A percentile compares a stretch with the other conserved stretches of the same genome.
These are phyloP conservation scores for Plasmodium gallinaceum DNA, from an alignment of 169 alveolate genomes.

Conservation along the genomic window DNA sequence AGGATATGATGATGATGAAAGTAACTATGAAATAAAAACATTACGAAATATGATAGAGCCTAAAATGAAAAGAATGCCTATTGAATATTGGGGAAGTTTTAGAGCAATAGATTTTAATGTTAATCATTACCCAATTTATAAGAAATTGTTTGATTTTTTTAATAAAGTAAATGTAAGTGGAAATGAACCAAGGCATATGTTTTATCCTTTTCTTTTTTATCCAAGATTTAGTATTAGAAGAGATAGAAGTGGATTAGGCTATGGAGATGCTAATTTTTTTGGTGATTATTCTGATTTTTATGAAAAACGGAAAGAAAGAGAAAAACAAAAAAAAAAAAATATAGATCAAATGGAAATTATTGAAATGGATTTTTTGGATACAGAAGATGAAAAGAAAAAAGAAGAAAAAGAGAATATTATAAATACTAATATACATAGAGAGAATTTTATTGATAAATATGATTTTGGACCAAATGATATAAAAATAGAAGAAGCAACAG, in stretches of 20 bases:
- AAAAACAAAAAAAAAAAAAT: conserved; percentile 70
- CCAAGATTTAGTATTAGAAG: conserved; percentile 79
- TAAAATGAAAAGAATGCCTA: conserved; percentile 83
- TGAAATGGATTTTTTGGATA: background rate
- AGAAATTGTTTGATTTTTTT: conserved; percentile 79
- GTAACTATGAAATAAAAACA: conserved; percentile 80
- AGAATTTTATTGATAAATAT: conserved; percentile 48
- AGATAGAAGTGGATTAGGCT: conserved; percentile 83
- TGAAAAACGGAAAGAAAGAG: conserved; percentile 76
- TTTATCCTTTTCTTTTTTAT: conserved; percentile 80
- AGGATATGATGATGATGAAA: conserved; percentile 7
- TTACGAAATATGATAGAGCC: conserved; percentile 74
- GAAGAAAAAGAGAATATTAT: conserved; percentile 18
- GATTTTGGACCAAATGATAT: conserved; percentile 74
- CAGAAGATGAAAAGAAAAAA: background rate
- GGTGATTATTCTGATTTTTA: conserved; percentile 82
- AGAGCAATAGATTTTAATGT: conserved; percentile 82
- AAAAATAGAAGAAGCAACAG: conserved; percentile 74
- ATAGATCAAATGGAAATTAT: conserved; percentile 53
- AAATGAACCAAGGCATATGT: conserved; percentile 77
- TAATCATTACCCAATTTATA: conserved; percentile 73
- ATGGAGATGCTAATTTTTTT: conserved; percentile 81
- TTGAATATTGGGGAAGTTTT: conserved; percentile 86
- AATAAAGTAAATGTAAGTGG: conserved; percentile 75
- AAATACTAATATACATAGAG: conserved; percentile 40